Conservation (phyloP, 352 stramenopile genomes). For the Stephanocyclus meneghinianus region DNA sequence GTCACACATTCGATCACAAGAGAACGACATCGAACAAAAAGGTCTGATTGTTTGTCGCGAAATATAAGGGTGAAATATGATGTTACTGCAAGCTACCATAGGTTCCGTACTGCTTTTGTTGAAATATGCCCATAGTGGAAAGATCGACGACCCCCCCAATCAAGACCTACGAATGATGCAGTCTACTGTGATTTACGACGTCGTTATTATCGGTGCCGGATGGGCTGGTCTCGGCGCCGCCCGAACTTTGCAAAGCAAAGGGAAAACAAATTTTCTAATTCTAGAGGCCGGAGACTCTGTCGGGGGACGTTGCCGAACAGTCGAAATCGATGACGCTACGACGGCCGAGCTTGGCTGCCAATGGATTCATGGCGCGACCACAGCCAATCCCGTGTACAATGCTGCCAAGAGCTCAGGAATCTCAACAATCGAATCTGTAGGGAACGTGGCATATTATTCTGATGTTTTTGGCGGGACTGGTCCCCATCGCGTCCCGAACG, state of each 20-base stretch:
- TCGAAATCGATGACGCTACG: constrained; percentile 10
- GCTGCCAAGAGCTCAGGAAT: not conserved
- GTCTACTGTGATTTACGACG: constrained; percentile 24
- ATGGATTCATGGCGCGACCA: constrained; percentile 2
- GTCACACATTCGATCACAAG: too few species aligned
- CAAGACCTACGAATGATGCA: too few species aligned
- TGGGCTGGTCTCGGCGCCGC: constrained; percentile 46
- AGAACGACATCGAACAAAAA: too few species aligned
- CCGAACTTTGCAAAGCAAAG: constrained; percentile 11
- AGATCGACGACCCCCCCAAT: too few species aligned
- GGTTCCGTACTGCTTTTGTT: too few species aligned
- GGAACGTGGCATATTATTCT: not conserved
- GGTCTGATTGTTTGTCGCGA: too few species aligned
- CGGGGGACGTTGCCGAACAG: constrained; percentile 23
- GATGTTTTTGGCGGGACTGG: not conserved
- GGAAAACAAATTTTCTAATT: constrained; percentile 24
- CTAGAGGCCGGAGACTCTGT: constrained; percentile 45
- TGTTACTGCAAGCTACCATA: too few species aligned
- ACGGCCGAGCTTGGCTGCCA: not conserved
- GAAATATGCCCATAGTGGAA: too few species aligned
- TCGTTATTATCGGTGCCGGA: constrained; percentile 39
- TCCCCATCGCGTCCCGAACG: too few species aligned
- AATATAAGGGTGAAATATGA: too few species aligned
- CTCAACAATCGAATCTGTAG: not conserved
- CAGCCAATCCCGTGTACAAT: not conserved